A percentile compares a stretch with the other conserved stretches of the same genome.
phyloP scores from a whole-genome alignment of 108 stramenopile species.

The Schizochytrium sp. region DNA sequence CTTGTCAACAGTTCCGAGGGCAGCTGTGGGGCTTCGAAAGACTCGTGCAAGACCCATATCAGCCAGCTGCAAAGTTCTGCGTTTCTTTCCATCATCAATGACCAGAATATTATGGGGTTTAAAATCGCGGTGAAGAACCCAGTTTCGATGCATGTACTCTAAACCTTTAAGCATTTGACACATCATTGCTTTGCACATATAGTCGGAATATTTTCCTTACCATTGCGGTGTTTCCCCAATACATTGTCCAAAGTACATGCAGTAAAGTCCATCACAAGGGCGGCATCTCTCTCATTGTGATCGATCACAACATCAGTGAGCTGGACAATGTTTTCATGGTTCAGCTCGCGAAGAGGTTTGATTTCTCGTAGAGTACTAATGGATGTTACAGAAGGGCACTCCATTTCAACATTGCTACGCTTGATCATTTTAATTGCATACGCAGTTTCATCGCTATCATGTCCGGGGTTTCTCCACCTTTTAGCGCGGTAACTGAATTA shows the following conservation, averaged over 20 bases:
- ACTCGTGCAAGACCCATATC: constrained; percentile 96
- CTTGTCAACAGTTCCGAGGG: constrained; percentile 79
- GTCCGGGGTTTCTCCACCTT: constrained; percentile 61
- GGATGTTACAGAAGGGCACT: constrained; percentile 88
- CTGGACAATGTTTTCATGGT: constrained; percentile 84
- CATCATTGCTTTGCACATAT: constrained; percentile 81
- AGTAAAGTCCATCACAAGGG: constrained; percentile 88
- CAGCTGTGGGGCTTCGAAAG: constrained; percentile 84
- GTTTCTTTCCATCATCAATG: constrained; percentile 82
- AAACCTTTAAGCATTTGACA: constrained; percentile 86
- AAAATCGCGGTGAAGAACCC: constrained; percentile 90
- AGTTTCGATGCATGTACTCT: constrained; percentile 86
- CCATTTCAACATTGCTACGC: constrained; percentile 85
- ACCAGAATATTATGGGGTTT: constrained; percentile 87
- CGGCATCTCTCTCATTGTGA: constrained; percentile 80
- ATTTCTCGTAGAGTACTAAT: constrained; percentile 84
- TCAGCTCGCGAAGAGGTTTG: constrained; percentile 83
- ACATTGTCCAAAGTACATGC: constrained; percentile 85
- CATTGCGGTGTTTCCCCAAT: constrained; percentile 81
- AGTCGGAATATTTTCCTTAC: constrained; percentile 72
- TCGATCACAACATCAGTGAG: constrained; percentile 67
- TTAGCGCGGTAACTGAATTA: constrained; percentile 23
- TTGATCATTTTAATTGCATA: constrained; percentile 91
- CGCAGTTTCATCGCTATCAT: constrained; percentile 73
- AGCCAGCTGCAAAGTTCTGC: constrained; percentile 87